Conservation (phyloP, 805 yeast species). For the Candida caryicola region DNA sequence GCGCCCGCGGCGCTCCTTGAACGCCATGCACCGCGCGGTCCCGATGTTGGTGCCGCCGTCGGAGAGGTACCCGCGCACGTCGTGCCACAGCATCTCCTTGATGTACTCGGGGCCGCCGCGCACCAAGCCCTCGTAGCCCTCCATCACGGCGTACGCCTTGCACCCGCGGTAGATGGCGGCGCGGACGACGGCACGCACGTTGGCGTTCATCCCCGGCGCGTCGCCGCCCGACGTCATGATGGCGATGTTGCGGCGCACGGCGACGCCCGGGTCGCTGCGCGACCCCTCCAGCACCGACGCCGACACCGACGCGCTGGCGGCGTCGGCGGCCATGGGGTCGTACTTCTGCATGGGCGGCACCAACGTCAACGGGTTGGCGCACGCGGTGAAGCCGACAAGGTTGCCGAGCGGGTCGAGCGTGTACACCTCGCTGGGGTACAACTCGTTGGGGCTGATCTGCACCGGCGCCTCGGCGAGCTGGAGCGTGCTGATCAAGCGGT, state of each 20-base stretch:
- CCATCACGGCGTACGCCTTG: conserved; percentile 86
- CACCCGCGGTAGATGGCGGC: conserved; percentile 85
- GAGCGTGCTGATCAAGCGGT: conserved; percentile 34
- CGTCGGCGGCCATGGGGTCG: conserved; percentile 14
- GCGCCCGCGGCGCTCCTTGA: conserved; percentile 83
- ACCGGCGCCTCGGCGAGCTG: conserved; percentile 29
- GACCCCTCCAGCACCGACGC: conserved; percentile 19
- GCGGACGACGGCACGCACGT: conserved; percentile 92
- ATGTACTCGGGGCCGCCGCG: conserved; percentile 74
- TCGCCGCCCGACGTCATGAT: conserved; percentile 99
- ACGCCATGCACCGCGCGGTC: conserved; percentile 88
- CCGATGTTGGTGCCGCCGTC: conserved; percentile 96
- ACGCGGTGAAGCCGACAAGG: conserved; percentile 73
- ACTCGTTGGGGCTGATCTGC: conserved; percentile 68
- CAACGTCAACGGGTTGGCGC: conserved; percentile 55
- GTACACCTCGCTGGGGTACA: conserved; percentile 73
- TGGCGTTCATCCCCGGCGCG: conserved; percentile 98
- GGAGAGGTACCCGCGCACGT: conserved; percentile 89
- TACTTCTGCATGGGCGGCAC: conserved; percentile 40
- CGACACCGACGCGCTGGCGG: conserved; percentile 15
- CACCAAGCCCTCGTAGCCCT: conserved; percentile 93
- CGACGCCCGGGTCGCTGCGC: conserved; percentile 7
- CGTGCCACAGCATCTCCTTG: conserved; percentile 84
- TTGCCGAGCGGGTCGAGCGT: conserved; percentile 82
- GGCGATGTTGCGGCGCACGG: conserved; percentile 62